Percentiles rank a stretch among this genome's conserved stretches.
phyloP scores from a whole-genome alignment of 306 rosid genomes.

The Sphenostylis stenocarpa region DNA sequence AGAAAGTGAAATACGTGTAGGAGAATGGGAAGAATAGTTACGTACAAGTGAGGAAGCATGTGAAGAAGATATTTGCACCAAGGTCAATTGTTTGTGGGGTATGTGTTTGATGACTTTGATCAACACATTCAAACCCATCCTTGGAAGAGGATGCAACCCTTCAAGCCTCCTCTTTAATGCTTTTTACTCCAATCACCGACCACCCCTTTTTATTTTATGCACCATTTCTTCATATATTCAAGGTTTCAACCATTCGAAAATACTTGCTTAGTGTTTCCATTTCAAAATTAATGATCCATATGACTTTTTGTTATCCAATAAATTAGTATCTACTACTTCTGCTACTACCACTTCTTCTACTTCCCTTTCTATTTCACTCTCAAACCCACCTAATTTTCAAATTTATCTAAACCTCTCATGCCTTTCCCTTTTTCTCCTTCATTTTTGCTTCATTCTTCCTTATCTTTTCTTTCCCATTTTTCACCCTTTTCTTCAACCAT shows the following conservation, averaged over 20 bases:
- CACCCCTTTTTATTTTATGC: background rate
- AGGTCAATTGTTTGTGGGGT: conserved; percentile 39
- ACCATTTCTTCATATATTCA: background rate
- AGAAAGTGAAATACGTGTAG: background rate
- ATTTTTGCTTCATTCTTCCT: background rate
- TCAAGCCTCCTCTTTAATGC: conserved; percentile 28
- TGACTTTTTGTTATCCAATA: background rate
- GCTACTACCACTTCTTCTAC: too few relatives aligned
- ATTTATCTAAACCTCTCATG: background rate
- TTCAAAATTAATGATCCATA: background rate
- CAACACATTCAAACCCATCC: conserved; percentile 22
- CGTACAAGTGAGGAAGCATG: conserved; percentile 9
- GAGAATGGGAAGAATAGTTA: background rate
- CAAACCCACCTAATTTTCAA: background rate
- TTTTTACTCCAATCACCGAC: conserved; percentile 22
- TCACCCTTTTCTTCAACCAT: too few relatives aligned
- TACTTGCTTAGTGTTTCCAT: background rate
- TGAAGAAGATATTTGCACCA: conserved; percentile 17
- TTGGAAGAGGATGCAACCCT: conserved; percentile 22
- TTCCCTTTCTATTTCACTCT: background rate
- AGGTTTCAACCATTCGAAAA: background rate
- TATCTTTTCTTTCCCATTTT: too few relatives aligned
- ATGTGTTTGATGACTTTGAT: conserved; percentile 7
- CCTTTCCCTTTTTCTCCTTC: background rate
- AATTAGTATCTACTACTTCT: background rate